Evolutionary conservation across 2,329 filamentous ascomycete genomes (phyloP).

Genomic region (Penicillium aurantiogriseum): DNA sequence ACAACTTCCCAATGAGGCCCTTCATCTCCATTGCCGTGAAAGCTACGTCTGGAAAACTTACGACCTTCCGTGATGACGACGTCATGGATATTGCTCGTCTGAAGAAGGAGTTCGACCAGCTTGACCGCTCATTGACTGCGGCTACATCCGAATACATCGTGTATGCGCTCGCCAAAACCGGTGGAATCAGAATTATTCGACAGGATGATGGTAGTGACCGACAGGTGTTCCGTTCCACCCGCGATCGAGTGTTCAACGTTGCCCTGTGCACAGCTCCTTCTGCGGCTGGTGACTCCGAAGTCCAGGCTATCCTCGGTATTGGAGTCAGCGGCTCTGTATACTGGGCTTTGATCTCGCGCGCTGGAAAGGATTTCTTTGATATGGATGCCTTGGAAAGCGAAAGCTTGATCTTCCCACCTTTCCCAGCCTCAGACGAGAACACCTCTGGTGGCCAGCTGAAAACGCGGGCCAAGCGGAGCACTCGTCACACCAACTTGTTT

Average conservation of each 20-base stretch:
- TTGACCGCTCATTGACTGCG: conserved; percentile 88
- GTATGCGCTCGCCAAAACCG: conserved; percentile 90
- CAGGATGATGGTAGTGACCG: conserved; percentile 91
- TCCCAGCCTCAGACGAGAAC: conserved; percentile 82
- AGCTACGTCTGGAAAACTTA: conserved; percentile 46
- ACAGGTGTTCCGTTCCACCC: conserved; percentile 85
- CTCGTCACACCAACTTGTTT: conserved; percentile 87
- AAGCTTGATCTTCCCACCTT: conserved; percentile 85
- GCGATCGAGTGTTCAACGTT: conserved; percentile 94
- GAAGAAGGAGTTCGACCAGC: conserved; percentile 97
- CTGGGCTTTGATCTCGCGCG: conserved; percentile 79
- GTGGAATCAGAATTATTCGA: conserved; percentile 86
- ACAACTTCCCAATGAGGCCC: conserved; percentile 94
- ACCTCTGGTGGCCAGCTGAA: conserved; percentile 89
- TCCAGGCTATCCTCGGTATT: conserved; percentile 85
- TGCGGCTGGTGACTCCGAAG: conserved; percentile 54
- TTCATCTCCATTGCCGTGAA: conserved; percentile 84
- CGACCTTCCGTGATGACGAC: conserved; percentile 69
- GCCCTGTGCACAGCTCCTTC: conserved; percentile 70
- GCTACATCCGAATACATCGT: conserved; percentile 89
- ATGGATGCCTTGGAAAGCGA: conserved; percentile 77
- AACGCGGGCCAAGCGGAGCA: conserved; percentile 88
- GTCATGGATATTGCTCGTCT: conserved; percentile 91
- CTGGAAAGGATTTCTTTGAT: conserved; percentile 75
- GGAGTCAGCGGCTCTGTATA: conserved; percentile 96